phyloP scores from a whole-genome alignment of 1,139 yeast genomes.

The Kluyveromyces sp. region DNA sequence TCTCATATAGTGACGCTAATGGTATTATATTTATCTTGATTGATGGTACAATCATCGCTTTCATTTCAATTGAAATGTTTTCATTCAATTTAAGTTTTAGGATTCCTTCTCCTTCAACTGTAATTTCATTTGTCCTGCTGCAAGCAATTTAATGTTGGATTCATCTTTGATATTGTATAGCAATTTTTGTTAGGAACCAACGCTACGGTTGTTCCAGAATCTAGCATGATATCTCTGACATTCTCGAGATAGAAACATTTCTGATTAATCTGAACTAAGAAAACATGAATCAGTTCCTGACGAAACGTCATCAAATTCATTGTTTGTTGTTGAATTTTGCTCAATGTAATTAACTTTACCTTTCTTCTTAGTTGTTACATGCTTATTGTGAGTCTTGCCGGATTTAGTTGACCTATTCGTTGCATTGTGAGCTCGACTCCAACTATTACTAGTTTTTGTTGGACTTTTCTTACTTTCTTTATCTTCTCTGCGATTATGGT shows the following conservation, averaged over 20 bases:
- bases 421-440: neutral
- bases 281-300: neutral
- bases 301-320: neutral
- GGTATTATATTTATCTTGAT: neutral
- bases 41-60: neutral
- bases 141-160: neutral
- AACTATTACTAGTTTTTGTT: neutral
- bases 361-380: neutral
- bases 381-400: neutral
- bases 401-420: neutral
- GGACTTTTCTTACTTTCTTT: neutral
- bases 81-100: neutral
- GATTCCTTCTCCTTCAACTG: neutral
- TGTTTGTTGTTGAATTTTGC: neutral
- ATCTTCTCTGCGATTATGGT: neutral
- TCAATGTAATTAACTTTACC: neutral
- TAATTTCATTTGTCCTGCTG: neutral
- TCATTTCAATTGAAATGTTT: neutral
- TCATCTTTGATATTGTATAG: neutral
- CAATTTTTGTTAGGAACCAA: neutral
- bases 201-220: neutral
- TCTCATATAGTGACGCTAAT: neutral
- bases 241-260: neutral
- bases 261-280: neutral
- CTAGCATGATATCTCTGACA: neutral